Evolutionary conservation across 2,329 filamentous ascomycete genomes (phyloP), one percentile per base, ranked within the genome.

Genomic region (Paradendryphiella salina): DNA sequence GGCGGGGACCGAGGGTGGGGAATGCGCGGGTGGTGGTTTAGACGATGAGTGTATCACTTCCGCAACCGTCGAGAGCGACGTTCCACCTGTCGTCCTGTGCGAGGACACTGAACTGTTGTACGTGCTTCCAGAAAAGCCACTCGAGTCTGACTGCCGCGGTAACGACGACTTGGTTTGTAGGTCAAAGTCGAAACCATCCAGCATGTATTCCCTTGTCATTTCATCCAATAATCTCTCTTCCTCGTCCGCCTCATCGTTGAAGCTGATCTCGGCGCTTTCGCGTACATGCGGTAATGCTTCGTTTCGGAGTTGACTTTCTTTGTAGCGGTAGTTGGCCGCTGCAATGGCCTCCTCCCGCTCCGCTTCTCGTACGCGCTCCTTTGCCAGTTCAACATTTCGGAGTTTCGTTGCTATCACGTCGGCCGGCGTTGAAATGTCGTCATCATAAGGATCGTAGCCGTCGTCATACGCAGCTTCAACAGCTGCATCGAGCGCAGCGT

Each of bases 401-500:
- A 75, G 31, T 53, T 67, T 60, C 45, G 65, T 56, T 66, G 76
- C 54, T 60, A 66, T 56, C 63, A 67, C 56, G 50, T 73, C 69
- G 11, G 64, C 59, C 20, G 68, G 39, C 11, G 43, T 37, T n/a
- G 47, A 57, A 18, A 64, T 57, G 52, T 77, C 17, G 21, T 79
- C 73, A 18, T 77, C 75, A 70, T 82, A 84, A 3, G 88, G 88
- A 67, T 96, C 91, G 57, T 90, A 89, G 0, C 89, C 89, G 56
- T 96, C 91, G 69, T 96, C 88, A 71, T 97, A 99, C 4, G 93
- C 94, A 42, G 93, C 93, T 73, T 97, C 94, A 7, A 97, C 92
- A 11, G 94, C 94, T 18, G 92, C 93, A 75, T 97, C 93, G 35
- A 97, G 80, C 3, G 94, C 94, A 7, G 90, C 91, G 73, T 96